Percentiles rank a stretch among this genome's conserved stretches.
These are phyloP conservation scores for Xylaria digitata DNA, from an alignment of 2,329 filamentous ascomycete species.

Conservation along the genomic window DNA sequence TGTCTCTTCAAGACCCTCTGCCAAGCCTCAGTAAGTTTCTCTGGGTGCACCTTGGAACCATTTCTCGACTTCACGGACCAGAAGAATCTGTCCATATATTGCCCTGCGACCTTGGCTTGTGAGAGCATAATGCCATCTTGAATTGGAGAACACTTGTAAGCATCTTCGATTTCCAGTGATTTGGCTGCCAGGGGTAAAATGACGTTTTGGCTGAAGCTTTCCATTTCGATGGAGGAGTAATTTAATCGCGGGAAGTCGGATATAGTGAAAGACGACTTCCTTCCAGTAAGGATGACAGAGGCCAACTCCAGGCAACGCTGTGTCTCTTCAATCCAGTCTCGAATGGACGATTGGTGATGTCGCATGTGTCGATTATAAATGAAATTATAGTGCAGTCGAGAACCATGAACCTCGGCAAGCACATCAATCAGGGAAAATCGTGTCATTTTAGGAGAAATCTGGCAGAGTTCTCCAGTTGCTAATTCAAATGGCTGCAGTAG, in stretches of 20 bases:
- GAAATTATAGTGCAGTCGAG: conserved; percentile 14
- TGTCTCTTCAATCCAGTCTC: conserved; percentile 27
- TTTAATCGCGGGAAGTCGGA: conserved; percentile 25
- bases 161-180: conserved; percentile 26
- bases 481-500: background rate
- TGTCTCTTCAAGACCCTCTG: conserved; percentile 24
- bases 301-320: conserved; percentile 12
- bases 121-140: conserved; percentile 26
- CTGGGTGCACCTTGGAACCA: too few species aligned
- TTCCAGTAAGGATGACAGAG: background rate
- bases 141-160: conserved; percentile 21
- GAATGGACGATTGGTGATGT: conserved; percentile 9
- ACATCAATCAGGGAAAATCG: conserved; percentile 30
- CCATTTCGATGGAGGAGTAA: conserved; percentile 20
- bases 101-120: conserved; percentile 16
- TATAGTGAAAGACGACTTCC: conserved; percentile 4
- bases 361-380: conserved; percentile 27
- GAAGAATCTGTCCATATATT: conserved; percentile 21
- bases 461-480: background rate
- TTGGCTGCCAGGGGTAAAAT: too few species aligned
- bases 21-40: conserved; percentile 2
- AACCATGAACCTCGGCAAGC: conserved; percentile 16
- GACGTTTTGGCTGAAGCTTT: conserved; percentile 7
- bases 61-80: too few species aligned
- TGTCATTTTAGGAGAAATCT: conserved; percentile 3